phyloP scores from a whole-genome alignment of 768 basidiomycete genomes.

The Termitomyces bulborhizus region DNA sequence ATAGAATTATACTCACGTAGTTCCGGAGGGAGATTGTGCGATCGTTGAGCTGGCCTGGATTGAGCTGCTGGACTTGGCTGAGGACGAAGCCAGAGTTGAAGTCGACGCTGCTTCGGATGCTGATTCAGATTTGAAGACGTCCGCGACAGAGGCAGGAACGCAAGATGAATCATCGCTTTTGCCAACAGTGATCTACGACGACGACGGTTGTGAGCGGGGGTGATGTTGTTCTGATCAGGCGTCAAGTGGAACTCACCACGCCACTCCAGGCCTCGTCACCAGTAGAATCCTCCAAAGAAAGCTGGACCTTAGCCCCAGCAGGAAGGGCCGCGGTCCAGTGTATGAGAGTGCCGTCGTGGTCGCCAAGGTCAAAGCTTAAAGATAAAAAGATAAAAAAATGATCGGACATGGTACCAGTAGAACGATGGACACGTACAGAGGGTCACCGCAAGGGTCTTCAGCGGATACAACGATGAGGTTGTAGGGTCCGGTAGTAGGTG shows the following conservation, averaged over 20 bases:
- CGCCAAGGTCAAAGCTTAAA: conserved; percentile 53
- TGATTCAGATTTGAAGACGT: conserved; percentile 7
- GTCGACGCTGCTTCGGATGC: conserved; percentile 15
- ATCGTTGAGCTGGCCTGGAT: not conserved
- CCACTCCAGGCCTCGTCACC: conserved; percentile 66
- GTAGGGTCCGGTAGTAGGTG: conserved; percentile 40
- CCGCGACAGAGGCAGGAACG: conserved; percentile 16
- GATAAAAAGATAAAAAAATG: not conserved
- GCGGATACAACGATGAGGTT: conserved; percentile 50
- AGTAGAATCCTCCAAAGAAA: conserved; percentile 47
- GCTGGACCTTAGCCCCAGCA: conserved; percentile 38
- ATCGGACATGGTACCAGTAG: not conserved
- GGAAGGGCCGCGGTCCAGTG: conserved; percentile 42
- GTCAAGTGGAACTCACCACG: conserved; percentile 32
- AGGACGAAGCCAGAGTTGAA: conserved; percentile 12
- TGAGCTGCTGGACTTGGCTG: not conserved
- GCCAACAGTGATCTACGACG: conserved; percentile 31
- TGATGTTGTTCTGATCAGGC: conserved; percentile 6
- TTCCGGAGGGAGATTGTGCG: conserved; percentile 7
- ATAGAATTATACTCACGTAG: conserved; percentile 13
- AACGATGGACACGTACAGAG: conserved; percentile 40
- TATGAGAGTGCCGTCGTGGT: conserved; percentile 36
- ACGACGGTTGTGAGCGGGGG: not conserved
- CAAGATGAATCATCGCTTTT: conserved; percentile 33
- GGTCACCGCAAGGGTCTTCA: conserved; percentile 49